phyloP scores from a whole-genome alignment of 2,329 filamentous ascomycete genomes.

The Stagonosporopsis rhizophila region DNA sequence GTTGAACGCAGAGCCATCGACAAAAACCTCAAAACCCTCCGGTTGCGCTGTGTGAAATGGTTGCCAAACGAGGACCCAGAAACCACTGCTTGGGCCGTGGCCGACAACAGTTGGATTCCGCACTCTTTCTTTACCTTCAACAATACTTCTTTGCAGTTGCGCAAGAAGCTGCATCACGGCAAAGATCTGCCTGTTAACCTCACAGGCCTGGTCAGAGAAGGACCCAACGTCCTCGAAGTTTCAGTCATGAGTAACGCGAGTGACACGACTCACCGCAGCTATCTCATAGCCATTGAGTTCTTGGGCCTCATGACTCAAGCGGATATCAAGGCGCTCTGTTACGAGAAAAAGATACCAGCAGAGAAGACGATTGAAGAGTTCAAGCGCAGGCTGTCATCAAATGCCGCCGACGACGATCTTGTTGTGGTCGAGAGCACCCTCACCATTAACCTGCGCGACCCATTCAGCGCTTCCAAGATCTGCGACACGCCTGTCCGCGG shows the following conservation, averaged over 20 bases:
- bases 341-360: slow-evolving; percentile 48
- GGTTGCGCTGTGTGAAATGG: slow-evolving; percentile 70
- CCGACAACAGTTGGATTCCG: slow-evolving; percentile 73
- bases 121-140: slow-evolving; percentile 75
- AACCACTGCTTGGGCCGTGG: slow-evolving; percentile 66
- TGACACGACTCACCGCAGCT: slow-evolving; percentile 53
- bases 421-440: slow-evolving; percentile 49
- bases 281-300: slow-evolving; percentile 73
- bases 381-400: slow-evolving; percentile 55
- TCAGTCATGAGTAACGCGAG: slow-evolving; percentile 33
- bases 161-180: slow-evolving; percentile 74
- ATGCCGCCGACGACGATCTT: slow-evolving; percentile 62
- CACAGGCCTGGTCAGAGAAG: slow-evolving; percentile 64
- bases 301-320: slow-evolving; percentile 62
- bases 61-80: slow-evolving; percentile 38
- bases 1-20: slow-evolving; percentile 46
- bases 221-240: slow-evolving; percentile 68
- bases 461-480: slow-evolving; percentile 56
- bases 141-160: slow-evolving; percentile 58
- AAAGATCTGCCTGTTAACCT: slow-evolving; percentile 80
- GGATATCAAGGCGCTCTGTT: slow-evolving; percentile 43
- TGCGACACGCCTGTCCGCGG: slow-evolving; percentile 77
- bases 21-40: slow-evolving; percentile 67
- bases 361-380: slow-evolving; percentile 65
- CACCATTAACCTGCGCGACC: slow-evolving; percentile 56